phyloP scores from a whole-genome alignment of 257 asterid genomes.

The Ocimum tenuiflorum region DNA sequence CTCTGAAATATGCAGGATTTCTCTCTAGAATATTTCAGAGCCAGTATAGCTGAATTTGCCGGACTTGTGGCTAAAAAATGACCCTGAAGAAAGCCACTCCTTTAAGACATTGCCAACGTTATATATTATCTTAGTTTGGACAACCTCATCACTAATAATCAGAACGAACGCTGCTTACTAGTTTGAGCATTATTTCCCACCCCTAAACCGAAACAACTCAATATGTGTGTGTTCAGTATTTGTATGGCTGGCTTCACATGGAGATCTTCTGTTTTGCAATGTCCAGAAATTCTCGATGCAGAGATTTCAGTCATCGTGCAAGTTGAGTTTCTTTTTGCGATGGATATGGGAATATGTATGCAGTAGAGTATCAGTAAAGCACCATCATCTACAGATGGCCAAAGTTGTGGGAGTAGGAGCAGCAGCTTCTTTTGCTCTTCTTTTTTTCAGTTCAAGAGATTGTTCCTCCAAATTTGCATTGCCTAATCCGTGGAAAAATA shows the following conservation, averaged over 20 bases:
- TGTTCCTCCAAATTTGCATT: slow-evolving; percentile 11
- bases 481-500: neutral
- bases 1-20: slow-evolving; percentile 69
- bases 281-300: slow-evolving; percentile 63
- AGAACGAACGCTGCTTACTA: neutral
- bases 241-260: slow-evolving; percentile 6
- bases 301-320: slow-evolving; percentile 51
- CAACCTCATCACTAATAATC: slow-evolving; percentile 14
- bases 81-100: slow-evolving; percentile 38
- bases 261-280: slow-evolving; percentile 18
- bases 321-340: slow-evolving; percentile 40
- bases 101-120: slow-evolving; percentile 18
- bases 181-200: neutral
- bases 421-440: slow-evolving; percentile 42
- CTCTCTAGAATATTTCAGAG: slow-evolving; percentile 56
- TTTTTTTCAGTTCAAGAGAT: slow-evolving; percentile 29
- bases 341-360: slow-evolving; percentile 50
- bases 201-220: neutral
- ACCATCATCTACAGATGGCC: slow-evolving; percentile 19
- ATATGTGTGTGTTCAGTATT: neutral
- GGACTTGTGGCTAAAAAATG: slow-evolving; percentile 40
- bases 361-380: slow-evolving; percentile 23
- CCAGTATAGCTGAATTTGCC: slow-evolving; percentile 55
- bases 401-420: slow-evolving; percentile 42
- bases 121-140: slow-evolving; percentile 43